Conservation (phyloP, 257 asterid genomes). For the Rubia yunnanensis region DNA sequence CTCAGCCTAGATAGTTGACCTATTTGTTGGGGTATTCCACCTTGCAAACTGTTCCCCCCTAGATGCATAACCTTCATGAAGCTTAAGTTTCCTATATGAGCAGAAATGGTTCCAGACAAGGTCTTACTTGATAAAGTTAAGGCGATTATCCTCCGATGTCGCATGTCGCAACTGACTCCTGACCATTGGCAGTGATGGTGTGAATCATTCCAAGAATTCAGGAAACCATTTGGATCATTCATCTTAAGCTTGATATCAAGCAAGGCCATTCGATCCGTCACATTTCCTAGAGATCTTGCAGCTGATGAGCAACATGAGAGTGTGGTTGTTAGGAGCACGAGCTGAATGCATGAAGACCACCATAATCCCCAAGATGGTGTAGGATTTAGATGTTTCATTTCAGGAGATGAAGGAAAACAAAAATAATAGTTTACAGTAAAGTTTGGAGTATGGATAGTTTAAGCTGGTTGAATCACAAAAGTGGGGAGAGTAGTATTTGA, state of each 20-base stretch:
- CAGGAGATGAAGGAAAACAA: not conserved
- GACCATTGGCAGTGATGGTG: not conserved
- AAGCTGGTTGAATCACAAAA: no score
- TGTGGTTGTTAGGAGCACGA: not conserved
- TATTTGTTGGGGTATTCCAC: not conserved
- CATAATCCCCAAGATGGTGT: not conserved
- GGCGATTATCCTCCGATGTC: not conserved
- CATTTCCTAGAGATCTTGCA: not conserved
- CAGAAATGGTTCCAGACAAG: not conserved
- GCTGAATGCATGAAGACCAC: not conserved
- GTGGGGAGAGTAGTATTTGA: no score
- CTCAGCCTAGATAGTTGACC: not conserved
- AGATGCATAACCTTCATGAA: no score
- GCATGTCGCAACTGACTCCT: not conserved
- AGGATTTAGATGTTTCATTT: no score
- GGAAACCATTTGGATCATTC: not conserved
- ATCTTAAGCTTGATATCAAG: not conserved
- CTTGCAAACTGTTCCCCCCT: not conserved
- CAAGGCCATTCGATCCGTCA: not conserved
- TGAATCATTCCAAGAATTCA: not conserved
- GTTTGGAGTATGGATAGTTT: no score
- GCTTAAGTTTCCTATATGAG: not conserved
- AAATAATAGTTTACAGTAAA: no score
- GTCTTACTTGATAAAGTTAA: not conserved
- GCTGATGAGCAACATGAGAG: not conserved